A percentile compares a stretch with the other conserved stretches of the same genome.
Conservation (phyloP, 1,284 basidiomycete species). For the Pascua guehoae region DNA sequence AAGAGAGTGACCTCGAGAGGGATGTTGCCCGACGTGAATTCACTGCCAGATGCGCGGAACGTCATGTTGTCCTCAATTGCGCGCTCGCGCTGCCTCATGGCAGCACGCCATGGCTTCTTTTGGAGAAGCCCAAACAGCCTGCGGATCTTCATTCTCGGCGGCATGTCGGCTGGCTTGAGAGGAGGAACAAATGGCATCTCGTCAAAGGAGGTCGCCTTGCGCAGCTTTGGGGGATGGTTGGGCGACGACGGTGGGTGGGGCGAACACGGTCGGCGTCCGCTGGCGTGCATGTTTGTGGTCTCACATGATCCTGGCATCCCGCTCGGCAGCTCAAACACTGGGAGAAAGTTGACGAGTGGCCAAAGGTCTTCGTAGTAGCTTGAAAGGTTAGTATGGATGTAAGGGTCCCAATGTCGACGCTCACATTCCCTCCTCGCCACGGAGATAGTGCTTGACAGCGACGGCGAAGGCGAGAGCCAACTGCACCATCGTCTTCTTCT, state of each 20-base stretch:
- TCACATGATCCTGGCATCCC: constrained; percentile 21
- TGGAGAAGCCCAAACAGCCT: constrained; percentile 58
- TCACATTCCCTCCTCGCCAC: constrained; percentile 62
- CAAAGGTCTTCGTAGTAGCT: constrained; percentile 47
- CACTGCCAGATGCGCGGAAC: not conserved
- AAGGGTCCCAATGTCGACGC: constrained; percentile 4
- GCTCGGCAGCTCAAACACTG: constrained; percentile 33
- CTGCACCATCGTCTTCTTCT: constrained; percentile 70
- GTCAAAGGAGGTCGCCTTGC: constrained; percentile 37
- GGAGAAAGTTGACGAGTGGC: constrained; percentile 42
- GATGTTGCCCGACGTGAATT: constrained; percentile 1
- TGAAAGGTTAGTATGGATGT: not conserved
- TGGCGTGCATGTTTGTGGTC: too few species aligned
- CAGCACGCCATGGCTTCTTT: not conserved
- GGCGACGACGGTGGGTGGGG: too few species aligned
- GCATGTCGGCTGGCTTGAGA: constrained; percentile 55
- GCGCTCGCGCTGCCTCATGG: not conserved
- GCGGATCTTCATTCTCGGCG: constrained; percentile 62
- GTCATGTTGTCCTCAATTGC: not conserved
- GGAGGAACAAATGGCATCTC: constrained; percentile 50
- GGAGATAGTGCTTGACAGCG: constrained; percentile 53
- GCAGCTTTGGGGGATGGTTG: not conserved
- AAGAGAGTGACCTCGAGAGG: constrained; percentile 71
- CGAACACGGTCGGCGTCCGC: too few species aligned
- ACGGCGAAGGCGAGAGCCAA: constrained; percentile 59